Percentiles rank a stretch among this genome's conserved stretches.
Evolutionary conservation across 768 basidiomycete genomes (phyloP).

Genomic region (Collybiopsis confluens): DNA sequence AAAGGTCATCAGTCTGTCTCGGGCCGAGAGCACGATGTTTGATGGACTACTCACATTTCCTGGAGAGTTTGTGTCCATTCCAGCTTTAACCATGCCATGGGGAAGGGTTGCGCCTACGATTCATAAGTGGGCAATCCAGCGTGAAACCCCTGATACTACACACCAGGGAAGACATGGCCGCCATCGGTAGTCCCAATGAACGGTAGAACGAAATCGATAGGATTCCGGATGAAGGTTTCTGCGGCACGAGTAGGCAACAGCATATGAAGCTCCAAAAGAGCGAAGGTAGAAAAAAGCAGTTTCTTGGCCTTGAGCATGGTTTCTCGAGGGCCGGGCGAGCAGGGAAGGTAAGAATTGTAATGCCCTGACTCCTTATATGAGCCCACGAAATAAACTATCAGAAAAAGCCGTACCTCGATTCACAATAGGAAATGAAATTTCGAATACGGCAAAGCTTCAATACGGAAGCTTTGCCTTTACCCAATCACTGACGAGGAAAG

Average conservation of each 20-base stretch:
- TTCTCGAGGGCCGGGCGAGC: too few relatives aligned
- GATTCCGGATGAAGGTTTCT: constrained; percentile 18
- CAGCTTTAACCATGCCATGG: constrained; percentile 67
- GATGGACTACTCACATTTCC: constrained; percentile 40
- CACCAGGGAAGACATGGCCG: constrained; percentile 63
- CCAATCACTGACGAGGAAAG: too few relatives aligned
- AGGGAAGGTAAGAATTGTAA: too few relatives aligned
- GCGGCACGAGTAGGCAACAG: neutral
- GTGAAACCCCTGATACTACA: neutral
- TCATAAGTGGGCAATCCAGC: neutral
- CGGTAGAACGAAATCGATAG: constrained; percentile 44
- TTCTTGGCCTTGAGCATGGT: too few relatives aligned
- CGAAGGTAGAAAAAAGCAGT: too few relatives aligned
- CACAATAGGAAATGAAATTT: too few relatives aligned
- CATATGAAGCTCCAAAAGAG: too few relatives aligned
- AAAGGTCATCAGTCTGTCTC: neutral
- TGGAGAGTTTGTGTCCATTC: constrained; percentile 64
- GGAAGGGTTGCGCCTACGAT: constrained; percentile 54
- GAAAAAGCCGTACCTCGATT: too few relatives aligned
- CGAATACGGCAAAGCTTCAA: too few relatives aligned
- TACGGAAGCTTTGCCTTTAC: too few relatives aligned
- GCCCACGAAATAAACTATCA: too few relatives aligned
- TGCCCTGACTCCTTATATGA: too few relatives aligned
- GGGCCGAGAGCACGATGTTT: neutral
- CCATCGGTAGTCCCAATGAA: constrained; percentile 66